These are phyloP conservation scores for Spinacia oleracea DNA, from an alignment of 179 eudicot genomes.

Conservation along the genomic window DNA sequence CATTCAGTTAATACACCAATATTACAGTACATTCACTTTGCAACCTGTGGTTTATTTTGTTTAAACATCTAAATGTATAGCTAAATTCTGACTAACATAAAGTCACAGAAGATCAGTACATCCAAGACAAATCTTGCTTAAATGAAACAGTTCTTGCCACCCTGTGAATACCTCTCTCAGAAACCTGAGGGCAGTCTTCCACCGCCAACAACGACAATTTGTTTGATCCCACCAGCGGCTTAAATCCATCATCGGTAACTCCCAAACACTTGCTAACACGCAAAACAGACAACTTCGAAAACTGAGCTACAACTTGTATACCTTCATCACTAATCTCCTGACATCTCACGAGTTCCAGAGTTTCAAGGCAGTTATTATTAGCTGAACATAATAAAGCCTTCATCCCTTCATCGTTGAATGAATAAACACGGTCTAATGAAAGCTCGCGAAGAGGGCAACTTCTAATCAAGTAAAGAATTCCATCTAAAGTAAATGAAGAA, in stretches of 20 bases:
- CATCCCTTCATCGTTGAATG: constrained; percentile 72
- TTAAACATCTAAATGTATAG: too few relatives aligned
- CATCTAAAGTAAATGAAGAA: constrained; percentile 62
- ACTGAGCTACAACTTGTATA: constrained; percentile 50
- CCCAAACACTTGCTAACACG: constrained; percentile 73
- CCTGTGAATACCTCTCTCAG: constrained; percentile 64
- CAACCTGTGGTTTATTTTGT: too few relatives aligned
- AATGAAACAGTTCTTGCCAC: constrained; percentile 62
- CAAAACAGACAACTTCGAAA: constrained; percentile 47
- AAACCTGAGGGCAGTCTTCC: constrained; percentile 80
- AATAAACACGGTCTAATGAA: constrained; percentile 62
- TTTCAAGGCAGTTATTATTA: constrained; percentile 46
- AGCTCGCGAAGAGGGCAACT: constrained; percentile 73
- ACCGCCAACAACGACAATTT: constrained; percentile 56
- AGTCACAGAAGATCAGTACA: constrained; percentile 38
- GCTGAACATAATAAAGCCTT: constrained; percentile 65
- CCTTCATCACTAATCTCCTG: constrained; percentile 89
- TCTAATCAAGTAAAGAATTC: constrained; percentile 50
- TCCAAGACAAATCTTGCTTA: constrained; percentile 86
- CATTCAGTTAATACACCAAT: background rate
- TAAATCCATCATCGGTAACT: constrained; percentile 70
- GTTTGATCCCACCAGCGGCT: constrained; percentile 52
- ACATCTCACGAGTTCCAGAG: constrained; percentile 71
- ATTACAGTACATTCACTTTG: background rate
- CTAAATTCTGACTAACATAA: too few relatives aligned